phyloP scores from a whole-genome alignment of 2,329 filamentous ascomycete species.

The Didymella pomorum region DNA sequence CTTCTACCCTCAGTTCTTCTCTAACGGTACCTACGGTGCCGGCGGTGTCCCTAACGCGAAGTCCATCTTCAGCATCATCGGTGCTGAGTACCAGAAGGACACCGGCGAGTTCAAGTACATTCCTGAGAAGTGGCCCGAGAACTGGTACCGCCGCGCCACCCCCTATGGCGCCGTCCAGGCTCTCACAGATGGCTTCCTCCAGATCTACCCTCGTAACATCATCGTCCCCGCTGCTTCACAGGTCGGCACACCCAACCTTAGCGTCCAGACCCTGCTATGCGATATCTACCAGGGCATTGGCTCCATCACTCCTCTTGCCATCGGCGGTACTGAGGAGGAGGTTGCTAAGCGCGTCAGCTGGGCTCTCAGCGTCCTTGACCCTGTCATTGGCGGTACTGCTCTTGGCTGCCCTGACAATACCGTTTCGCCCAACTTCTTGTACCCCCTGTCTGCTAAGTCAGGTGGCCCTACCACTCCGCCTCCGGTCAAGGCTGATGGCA shows the following conservation, averaged over 20 bases:
- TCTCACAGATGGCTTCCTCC: background rate
- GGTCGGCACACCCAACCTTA: conserved; percentile 45
- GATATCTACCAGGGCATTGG: conserved; percentile 37
- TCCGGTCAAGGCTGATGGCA: conserved; percentile 29
- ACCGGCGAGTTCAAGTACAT: conserved; percentile 58
- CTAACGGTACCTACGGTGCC: background rate
- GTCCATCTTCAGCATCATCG: conserved; percentile 57
- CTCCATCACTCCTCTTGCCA: background rate
- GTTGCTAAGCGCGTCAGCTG: conserved; percentile 34
- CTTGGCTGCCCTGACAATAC: conserved; percentile 45
- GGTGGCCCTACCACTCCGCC: conserved; percentile 44
- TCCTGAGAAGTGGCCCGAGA: conserved; percentile 55
- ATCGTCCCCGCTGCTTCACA: conserved; percentile 40
- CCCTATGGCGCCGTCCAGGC: background rate
- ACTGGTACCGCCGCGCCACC: background rate
- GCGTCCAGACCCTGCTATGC: conserved; percentile 43
- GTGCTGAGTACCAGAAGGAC: conserved; percentile 53
- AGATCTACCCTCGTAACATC: conserved; percentile 31
- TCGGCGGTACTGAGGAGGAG: background rate
- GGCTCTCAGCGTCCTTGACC: conserved; percentile 44
- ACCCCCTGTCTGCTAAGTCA: conserved; percentile 34
- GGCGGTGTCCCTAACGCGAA: conserved; percentile 21
- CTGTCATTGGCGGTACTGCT: conserved; percentile 37
- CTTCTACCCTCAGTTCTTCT: background rate
- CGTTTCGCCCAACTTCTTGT: conserved; percentile 41